Base-by-base conservation (phyloP, 805 yeast species). In the Ogataea ganodermae region DNA sequence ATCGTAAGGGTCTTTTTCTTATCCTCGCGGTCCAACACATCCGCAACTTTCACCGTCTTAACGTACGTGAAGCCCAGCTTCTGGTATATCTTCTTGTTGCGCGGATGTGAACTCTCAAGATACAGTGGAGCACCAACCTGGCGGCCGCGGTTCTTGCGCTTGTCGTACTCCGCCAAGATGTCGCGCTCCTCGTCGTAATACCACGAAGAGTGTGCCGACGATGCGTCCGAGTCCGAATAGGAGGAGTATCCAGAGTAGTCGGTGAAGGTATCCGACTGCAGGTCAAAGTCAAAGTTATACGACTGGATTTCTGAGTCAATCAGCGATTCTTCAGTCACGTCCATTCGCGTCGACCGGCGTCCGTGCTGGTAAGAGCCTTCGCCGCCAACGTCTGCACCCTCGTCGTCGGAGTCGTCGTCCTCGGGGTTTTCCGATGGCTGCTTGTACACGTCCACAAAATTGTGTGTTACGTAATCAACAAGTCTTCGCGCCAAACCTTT, bases 21-120 rank as follows among this genome's bases (percentile, higher is more conserved):
- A 7, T 61, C 66, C 37, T 61, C 54, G 12, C 53, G 55, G 49
- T 65, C 61, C 14, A 48, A 35, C 12, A 68, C 63, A 9, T 65
- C 57, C 13, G 71, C 71, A 28, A 68, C 68, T 21, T 61, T 56
- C 31, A 64, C 68, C 3, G 69, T 68, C 47, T 65, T 60, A 30
- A 68, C 60, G 50, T 59, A 68, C 7, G 71, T 67, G 52, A 79
- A 81, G 16, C 83, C 84, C 55, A 79, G 66, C 59, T 78, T 78
- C 50, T 71, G 70, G 61, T 81, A 81, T 48, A 81, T 78, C 45
- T 65, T 68, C 28, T 80, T 67, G 59, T 80, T 81, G 45, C 72
- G 69, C 9, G 76, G 76, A 62, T 78, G 79, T 21, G 85, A 78
- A 40, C 80, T 72, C 62, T 81, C 86, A 51, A 81, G 70, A 61